Conservation (phyloP, 2,329 filamentous ascomycete genomes). For the Penicillium sp. region DNA sequence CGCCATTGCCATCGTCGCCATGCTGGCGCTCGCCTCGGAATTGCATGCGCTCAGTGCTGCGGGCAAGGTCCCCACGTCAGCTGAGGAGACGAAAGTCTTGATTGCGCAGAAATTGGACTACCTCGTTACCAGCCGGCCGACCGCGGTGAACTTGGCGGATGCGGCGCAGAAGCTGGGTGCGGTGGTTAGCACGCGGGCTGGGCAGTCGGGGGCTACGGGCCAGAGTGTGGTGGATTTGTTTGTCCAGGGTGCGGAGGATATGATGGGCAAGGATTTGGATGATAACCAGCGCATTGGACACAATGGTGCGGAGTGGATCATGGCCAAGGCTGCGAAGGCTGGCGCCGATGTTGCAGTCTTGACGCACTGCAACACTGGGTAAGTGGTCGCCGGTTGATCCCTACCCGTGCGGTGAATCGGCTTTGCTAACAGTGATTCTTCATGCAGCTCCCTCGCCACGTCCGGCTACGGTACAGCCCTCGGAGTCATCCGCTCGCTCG, state of each 20-base stretch:
- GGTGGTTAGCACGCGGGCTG: slow-evolving; percentile 54
- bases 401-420: neutral
- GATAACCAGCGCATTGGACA: slow-evolving; percentile 87
- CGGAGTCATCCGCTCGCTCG: slow-evolving; percentile 85
- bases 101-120: slow-evolving; percentile 80
- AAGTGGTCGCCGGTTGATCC: slow-evolving; percentile 25
- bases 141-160: slow-evolving; percentile 91
- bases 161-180: slow-evolving; percentile 78
- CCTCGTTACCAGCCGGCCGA: slow-evolving; percentile 84
- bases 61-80: slow-evolving; percentile 49
- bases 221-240: slow-evolving; percentile 66
- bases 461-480: slow-evolving; percentile 97
- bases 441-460: slow-evolving; percentile 76
- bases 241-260: slow-evolving; percentile 77
- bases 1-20: slow-evolving; percentile 97
- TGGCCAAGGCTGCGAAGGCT: slow-evolving; percentile 55
- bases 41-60: slow-evolving; percentile 53
- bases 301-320: slow-evolving; percentile 81
- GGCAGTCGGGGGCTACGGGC: slow-evolving; percentile 36
- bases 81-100: slow-evolving; percentile 65
- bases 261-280: slow-evolving; percentile 80
- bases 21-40: slow-evolving; percentile 84
- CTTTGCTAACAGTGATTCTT: neutral
- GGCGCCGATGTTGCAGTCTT: slow-evolving; percentile 72
- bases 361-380: slow-evolving; percentile 98